phyloP scores from a whole-genome alignment of 768 basidiomycete genomes.

The Clathrus columnatus region DNA sequence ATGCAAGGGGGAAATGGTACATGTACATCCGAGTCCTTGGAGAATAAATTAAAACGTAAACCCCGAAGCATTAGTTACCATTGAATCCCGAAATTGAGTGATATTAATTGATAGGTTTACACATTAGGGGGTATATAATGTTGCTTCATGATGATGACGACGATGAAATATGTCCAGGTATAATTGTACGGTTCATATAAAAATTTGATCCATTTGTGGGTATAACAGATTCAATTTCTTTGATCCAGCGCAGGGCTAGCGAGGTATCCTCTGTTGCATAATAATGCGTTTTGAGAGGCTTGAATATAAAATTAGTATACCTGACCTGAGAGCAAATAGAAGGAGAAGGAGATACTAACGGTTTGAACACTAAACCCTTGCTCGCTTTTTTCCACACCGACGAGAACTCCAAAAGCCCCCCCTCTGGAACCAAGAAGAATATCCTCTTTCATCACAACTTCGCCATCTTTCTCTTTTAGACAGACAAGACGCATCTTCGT shows the following conservation, averaged over 20 bases:
- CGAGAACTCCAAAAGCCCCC: constrained; percentile 23
- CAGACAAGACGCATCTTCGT: constrained; percentile 51
- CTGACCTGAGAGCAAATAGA: background rate
- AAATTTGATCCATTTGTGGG: constrained; percentile 8
- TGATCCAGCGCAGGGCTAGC: constrained; percentile 24
- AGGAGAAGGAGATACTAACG: constrained; percentile 29
- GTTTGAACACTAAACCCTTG: constrained; percentile 51
- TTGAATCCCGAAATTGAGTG: no score
- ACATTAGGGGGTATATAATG: no score
- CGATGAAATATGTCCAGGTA: background rate
- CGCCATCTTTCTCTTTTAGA: constrained; percentile 37
- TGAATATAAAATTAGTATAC: background rate
- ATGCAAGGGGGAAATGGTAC: no score
- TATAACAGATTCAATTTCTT: constrained; percentile 24
- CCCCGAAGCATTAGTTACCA: no score
- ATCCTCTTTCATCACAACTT: constrained; percentile 26
- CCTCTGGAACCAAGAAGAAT: constrained; percentile 18
- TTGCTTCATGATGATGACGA: no score
- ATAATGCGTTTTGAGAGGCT: constrained; percentile 37
- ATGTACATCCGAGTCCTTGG: no score
- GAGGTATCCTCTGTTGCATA: constrained; percentile 20
- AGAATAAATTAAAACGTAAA: no score
- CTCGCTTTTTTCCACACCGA: constrained; percentile 5
- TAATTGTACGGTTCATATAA: background rate
- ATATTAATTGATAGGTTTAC: no score